These are phyloP conservation scores for Monosporascus sp. DNA, from an alignment of 2,329 filamentous ascomycete genomes.

Conservation along the genomic window DNA sequence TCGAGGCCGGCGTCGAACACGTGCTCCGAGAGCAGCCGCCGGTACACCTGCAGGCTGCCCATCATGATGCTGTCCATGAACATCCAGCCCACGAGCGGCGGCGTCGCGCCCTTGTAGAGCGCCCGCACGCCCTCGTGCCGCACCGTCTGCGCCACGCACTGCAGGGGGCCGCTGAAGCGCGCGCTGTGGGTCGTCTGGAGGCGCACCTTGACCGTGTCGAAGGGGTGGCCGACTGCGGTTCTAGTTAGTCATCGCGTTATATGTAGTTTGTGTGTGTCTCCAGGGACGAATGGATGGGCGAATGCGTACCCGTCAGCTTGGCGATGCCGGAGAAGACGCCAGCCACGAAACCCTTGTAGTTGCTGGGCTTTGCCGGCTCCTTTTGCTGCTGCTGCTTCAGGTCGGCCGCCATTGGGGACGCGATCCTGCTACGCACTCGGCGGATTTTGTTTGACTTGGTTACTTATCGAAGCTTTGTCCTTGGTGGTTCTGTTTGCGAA, in stretches of 20 bases:
- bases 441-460: too few relatives aligned
- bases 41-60: slow-evolving; percentile 85
- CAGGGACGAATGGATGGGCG: background rate
- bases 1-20: slow-evolving; percentile 55
- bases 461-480: background rate
- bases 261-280: too few relatives aligned
- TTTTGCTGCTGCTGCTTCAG: slow-evolving; percentile 21
- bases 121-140: slow-evolving; percentile 79
- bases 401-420: slow-evolving; percentile 21
- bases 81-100: slow-evolving; percentile 95
- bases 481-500: background rate
- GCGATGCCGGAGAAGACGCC: slow-evolving; percentile 94
- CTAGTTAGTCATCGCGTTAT: background rate
- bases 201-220: slow-evolving; percentile 96
- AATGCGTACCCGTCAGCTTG: slow-evolving; percentile 69
- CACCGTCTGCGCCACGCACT: slow-evolving; percentile 80
- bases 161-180: slow-evolving; percentile 79
- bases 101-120: slow-evolving; percentile 90
- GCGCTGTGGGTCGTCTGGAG: slow-evolving; percentile 75
- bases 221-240: slow-evolving; percentile 59
- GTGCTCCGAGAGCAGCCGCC: slow-evolving; percentile 73
- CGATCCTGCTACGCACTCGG: slow-evolving; percentile 10
- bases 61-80: slow-evolving; percentile 93
- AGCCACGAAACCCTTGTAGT: slow-evolving; percentile 94
- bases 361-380: slow-evolving; percentile 30